These are phyloP conservation scores for Trichoderma pleuroti DNA, from an alignment of 2,329 filamentous ascomycete species.

Conservation along the genomic window DNA sequence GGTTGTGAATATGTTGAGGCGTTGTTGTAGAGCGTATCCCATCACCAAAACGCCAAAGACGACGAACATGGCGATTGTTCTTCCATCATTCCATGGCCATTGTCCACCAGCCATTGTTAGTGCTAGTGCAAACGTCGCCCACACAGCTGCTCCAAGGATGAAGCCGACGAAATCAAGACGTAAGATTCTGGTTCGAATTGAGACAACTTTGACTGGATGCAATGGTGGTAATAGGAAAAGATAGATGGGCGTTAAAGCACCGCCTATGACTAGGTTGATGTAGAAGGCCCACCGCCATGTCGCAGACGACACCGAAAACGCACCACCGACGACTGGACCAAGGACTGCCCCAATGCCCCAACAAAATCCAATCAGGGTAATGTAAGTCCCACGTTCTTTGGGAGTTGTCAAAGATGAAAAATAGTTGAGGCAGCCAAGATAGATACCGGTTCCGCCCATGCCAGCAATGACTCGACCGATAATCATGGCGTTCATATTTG, in stretches of 20 bases:
- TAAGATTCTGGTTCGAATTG: not conserved
- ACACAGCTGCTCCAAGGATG: not conserved
- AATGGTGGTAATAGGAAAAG: not conserved
- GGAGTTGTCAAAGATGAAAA: not conserved
- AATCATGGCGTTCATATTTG: conserved; percentile 45
- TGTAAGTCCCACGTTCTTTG: not conserved
- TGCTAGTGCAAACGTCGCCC: not conserved
- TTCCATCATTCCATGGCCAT: not conserved
- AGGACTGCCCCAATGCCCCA: not conserved
- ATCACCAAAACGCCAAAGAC: not conserved
- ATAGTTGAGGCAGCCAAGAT: conserved; percentile 27
- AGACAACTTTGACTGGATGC: not conserved
- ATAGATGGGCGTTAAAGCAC: not conserved
- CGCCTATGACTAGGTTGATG: not conserved
- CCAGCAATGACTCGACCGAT: conserved; percentile 41
- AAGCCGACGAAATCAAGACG: not conserved
- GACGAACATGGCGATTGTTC: not conserved
- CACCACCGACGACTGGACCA: not conserved
- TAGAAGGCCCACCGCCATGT: not conserved
- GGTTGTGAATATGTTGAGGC: not conserved
- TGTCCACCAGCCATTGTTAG: not conserved
- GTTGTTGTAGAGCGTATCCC: not conserved
- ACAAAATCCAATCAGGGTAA: not conserved
- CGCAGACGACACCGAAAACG: not conserved
- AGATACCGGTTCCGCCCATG: conserved; percentile 41